phyloP scores from a whole-genome alignment of 805 yeast species.

The Candida multigemmis region DNA sequence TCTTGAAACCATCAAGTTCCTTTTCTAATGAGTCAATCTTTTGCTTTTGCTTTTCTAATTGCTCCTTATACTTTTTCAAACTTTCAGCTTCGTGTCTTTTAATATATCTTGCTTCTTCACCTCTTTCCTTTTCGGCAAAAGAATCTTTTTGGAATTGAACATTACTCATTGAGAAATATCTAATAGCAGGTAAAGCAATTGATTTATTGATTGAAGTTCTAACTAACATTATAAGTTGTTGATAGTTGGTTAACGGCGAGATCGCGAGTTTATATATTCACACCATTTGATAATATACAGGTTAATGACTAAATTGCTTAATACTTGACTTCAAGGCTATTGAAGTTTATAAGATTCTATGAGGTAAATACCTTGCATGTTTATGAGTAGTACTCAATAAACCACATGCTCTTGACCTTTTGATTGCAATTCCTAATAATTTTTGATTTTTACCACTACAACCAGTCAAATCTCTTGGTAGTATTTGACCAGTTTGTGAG shows the following conservation, averaged over 20 bases:
- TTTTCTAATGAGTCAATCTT: too few species aligned
- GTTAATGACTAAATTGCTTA: too few species aligned
- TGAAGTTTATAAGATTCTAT: constrained; percentile 19
- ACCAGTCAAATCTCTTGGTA: constrained; percentile 66
- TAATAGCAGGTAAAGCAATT: too few species aligned
- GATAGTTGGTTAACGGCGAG: constrained; percentile 1
- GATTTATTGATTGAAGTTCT: constrained; percentile 10
- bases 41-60: constrained; percentile 67
- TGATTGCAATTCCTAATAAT: constrained; percentile 64
- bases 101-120: constrained; percentile 78
- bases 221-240: constrained; percentile 7
- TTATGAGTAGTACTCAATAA: constrained; percentile 67
- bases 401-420: constrained; percentile 75
- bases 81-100: constrained; percentile 88
- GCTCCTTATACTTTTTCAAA: constrained; percentile 65
- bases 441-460: constrained; percentile 60
- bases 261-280: not conserved
- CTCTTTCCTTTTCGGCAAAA: constrained; percentile 77
- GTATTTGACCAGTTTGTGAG: constrained; percentile 65
- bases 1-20: too few species aligned
- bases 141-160: constrained; percentile 16
- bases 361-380: constrained; percentile 40
- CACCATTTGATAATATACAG: constrained; percentile 6
- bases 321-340: too few species aligned
- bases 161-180: too few species aligned